Evolutionary conservation across 768 basidiomycete genomes (phyloP).

Genomic region (Tricholoma furcatifolium): DNA sequence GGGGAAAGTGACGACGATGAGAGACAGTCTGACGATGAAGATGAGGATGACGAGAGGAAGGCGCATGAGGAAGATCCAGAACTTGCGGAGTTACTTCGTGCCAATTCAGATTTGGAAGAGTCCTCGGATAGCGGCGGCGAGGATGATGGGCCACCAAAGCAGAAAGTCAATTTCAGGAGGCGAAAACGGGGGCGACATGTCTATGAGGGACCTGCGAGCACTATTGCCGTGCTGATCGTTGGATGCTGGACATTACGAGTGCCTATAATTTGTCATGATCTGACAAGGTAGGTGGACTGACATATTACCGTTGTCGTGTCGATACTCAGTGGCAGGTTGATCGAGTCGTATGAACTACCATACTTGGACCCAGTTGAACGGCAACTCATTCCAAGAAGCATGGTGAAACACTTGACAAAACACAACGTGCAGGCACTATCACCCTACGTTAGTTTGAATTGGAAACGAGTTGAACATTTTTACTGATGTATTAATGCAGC

Average conservation of each 20-base stretch:
- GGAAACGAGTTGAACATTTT: background rate
- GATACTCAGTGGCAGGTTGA: slow-evolving; percentile 45
- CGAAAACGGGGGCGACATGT: slow-evolving; percentile 14
- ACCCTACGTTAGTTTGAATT: slow-evolving; percentile 54
- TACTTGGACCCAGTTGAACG: slow-evolving; percentile 66
- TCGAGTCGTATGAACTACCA: slow-evolving; percentile 75
- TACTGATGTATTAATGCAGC: slow-evolving; percentile 36
- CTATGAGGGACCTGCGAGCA: slow-evolving; percentile 42
- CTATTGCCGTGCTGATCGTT: slow-evolving; percentile 68
- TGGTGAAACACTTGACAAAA: slow-evolving; percentile 73
- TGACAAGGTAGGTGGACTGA: slow-evolving; percentile 54
- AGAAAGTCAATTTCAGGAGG: slow-evolving; percentile 17
- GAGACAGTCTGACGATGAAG: slow-evolving; percentile 3
- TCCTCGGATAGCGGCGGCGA: slow-evolving; percentile 25
- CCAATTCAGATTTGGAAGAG: slow-evolving; percentile 40
- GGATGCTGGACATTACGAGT: slow-evolving; percentile 80
- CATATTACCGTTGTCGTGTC: slow-evolving; percentile 1
- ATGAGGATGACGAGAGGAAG: slow-evolving; percentile 4
- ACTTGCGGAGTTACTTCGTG: slow-evolving; percentile 39
- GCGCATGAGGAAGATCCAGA: slow-evolving; percentile 31
- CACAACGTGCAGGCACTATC: slow-evolving; percentile 65
- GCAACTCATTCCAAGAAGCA: slow-evolving; percentile 54
- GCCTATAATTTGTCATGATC: slow-evolving; percentile 74
- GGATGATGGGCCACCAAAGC: slow-evolving; percentile 9
- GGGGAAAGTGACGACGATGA: slow-evolving; percentile 12